Base-by-base conservation (phyloP, 441 rosid species). In the Theobroma grandiflorum region DNA sequence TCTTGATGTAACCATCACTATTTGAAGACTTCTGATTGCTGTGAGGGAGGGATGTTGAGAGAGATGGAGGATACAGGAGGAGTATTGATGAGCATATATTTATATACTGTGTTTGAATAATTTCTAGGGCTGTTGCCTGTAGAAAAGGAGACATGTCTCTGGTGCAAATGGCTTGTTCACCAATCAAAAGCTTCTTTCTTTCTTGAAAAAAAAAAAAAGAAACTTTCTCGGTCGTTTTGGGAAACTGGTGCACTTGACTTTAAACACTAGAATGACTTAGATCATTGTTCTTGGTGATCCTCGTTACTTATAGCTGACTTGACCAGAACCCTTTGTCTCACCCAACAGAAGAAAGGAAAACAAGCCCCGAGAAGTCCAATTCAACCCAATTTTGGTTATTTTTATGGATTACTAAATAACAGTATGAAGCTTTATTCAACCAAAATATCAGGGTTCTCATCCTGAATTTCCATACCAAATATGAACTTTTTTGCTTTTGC, bases 61-160 rank as follows among this genome's bases (percentile, higher is more conserved):
- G 16, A 55, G 73, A 65, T 65, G 47, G 38, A 49, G 62, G 50
- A 61, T 20, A 37, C 26, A 20, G 55, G 33, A 58, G 49, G 18
- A 9, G 63, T 26, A 61, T 26, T 4, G 42, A 8, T 31, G 55
- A 10, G 14, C 14, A 18, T 6, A 10, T 31, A 31, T 33, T 18
- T 45, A 12, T n/a, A 70, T 52, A 42, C 22, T 33, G 16, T 31
- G 45, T 68, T 66, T 31, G 58, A n/a, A 43, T 14, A 47, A 3
- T 12, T 37, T 52, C 26, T 38, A 33, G 50, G n/a, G 76, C n/a
- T 26, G 72, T 20, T 83, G 88, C 77, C 80, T 78, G 86, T 38
- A 16, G 79, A 62, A 62, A 78, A 79, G 85, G 86, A 63, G 87
- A 87, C 89, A 87, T 53, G 72, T 77, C 83, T 79, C 81, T 80